Evolutionary conservation across 495 filamentous ascomycete genomes (phyloP), one percentile per base, ranked within the genome.

Genomic region (Penicillium angulare): DNA sequence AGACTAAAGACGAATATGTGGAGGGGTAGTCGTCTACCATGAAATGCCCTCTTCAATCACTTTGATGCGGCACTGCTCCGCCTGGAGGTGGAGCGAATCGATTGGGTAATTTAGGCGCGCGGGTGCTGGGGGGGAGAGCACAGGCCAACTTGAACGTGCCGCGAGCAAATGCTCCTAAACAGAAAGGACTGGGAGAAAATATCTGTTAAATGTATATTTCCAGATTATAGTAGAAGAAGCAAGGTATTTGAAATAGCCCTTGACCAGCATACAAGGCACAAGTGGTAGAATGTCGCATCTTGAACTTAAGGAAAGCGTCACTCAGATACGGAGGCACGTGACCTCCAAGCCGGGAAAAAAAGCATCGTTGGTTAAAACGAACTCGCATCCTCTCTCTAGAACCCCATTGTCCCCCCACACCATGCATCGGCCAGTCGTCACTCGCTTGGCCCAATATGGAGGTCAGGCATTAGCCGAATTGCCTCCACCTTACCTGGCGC

Each of bases 401-500:
- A 49, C 33, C 49, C 36, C 50, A 60, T 44, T 42, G 47, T 33
- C 48, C 12, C 33, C 38, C 44, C 47, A 56, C 62, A 65, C 58
- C 38, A 77, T 75, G 73, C 67, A 75, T 56, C 67, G 67, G 35
- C 64, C 73, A 52, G 63, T 62, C 5, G 45, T 71, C 40, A 34
- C 61, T 40, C 69, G 68, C 33, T 53, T 73, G 39, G 64, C 64
- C 55, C 63, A 64, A 47, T 64, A 73, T 49, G 67, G 67, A 22
- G 52, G 52, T 13, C 40, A 66, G 40, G 63, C 59, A 32, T 49
- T 73, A 50, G 62, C 57, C 39, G 69, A 73, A 53, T 53, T 75
- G 46, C 74, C 74, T 39, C 72, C 72, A 35, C 56, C 71, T 9
- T 77, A 74, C 32, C 63, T 77, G 34, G 74, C 72, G 21, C 74